phyloP scores from a whole-genome alignment of 2,329 filamentous ascomycete genomes.

The Coccinonectria pachysandricola region DNA sequence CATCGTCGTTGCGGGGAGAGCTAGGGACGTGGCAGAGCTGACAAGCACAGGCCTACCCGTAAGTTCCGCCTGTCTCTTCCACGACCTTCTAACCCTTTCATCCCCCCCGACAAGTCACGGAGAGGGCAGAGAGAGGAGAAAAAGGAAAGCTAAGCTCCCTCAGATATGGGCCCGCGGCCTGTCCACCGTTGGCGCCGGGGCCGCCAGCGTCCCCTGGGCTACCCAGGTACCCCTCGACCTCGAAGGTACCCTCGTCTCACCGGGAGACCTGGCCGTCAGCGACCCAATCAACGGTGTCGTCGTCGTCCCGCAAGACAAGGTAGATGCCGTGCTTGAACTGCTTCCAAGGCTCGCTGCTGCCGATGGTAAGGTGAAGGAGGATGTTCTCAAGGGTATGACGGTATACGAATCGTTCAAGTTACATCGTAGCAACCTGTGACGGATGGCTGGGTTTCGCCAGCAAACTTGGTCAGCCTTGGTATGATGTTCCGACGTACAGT shows the following conservation, averaged over 20 bases:
- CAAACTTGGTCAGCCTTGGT: no score
- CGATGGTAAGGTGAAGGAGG: conserved; percentile 52
- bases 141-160: conserved; percentile 9
- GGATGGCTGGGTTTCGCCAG: background rate
- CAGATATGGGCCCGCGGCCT: conserved; percentile 46
- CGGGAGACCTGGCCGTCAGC: conserved; percentile 59
- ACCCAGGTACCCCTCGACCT: conserved; percentile 35
- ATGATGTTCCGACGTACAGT: no score
- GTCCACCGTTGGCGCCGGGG: conserved; percentile 48
- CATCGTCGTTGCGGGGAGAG: conserved; percentile 57
- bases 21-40: conserved; percentile 55
- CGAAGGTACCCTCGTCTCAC: conserved; percentile 31
- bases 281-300: conserved; percentile 63
- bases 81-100: no score
- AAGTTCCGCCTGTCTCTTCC: no score
- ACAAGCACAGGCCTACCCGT: conserved; percentile 45
- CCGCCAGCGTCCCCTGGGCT: conserved; percentile 46
- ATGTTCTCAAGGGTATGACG: conserved; percentile 50
- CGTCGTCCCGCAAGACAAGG: conserved; percentile 50
- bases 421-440: conserved; percentile 33
- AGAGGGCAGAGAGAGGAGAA: no score
- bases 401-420: conserved; percentile 58
- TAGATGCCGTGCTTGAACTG: conserved; percentile 50
- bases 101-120: no score
- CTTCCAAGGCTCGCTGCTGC: conserved; percentile 40